These are phyloP conservation scores for Quercus dentata DNA, from an alignment of 306 rosid species.

Conservation along the genomic window DNA sequence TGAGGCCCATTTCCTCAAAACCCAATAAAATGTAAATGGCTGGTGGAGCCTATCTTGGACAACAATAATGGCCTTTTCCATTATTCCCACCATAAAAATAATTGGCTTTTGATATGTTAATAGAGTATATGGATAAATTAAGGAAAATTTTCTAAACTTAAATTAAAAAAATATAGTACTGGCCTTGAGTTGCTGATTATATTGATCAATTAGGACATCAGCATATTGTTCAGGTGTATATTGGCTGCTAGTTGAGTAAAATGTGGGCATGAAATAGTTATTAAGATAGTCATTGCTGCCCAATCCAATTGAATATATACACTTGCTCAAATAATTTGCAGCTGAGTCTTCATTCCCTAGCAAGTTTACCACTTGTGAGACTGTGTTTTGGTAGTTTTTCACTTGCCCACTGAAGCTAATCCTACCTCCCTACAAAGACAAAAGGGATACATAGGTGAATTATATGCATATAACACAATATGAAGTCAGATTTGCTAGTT, in stretches of 20 bases:
- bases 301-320: constrained; percentile 82
- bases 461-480: not conserved
- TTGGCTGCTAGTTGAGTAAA: constrained; percentile 53
- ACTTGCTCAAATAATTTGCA: constrained; percentile 59
- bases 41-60: too few species aligned
- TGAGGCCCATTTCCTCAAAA: too few species aligned
- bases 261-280: constrained; percentile 89
- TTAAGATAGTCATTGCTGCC: constrained; percentile 98
- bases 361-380: constrained; percentile 59
- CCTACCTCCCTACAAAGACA: constrained; percentile 61
- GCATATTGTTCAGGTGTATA: constrained; percentile 77
- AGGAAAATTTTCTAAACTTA: not conserved
- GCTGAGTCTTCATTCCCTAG: constrained; percentile 57
- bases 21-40: too few species aligned
- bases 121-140: not conserved
- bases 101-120: too few species aligned
- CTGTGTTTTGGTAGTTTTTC: constrained; percentile 62
- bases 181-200: constrained; percentile 60
- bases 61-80: too few species aligned
- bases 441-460: not conserved
- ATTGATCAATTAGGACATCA: constrained; percentile 57
- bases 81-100: too few species aligned
- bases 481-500: not conserved
- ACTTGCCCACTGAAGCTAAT: constrained; percentile 88
- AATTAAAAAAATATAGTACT: constrained; percentile 1